These are phyloP conservation scores for Diospyros kaki DNA, from an alignment of 148 eudicot genomes.

Conservation along the genomic window DNA sequence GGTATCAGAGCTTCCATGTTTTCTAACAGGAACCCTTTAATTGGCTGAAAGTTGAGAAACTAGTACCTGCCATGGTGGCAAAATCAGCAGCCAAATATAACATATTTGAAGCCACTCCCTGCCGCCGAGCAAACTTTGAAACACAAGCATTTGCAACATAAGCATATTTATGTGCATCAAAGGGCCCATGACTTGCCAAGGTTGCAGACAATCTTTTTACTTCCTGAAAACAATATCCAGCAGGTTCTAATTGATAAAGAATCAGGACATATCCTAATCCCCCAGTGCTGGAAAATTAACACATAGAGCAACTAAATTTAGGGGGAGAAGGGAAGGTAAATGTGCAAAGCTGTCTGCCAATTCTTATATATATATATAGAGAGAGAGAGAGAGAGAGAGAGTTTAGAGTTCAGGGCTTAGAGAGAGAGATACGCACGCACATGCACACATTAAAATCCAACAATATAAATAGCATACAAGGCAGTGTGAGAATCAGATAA, in stretches of 20 bases:
- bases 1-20: too few relatives aligned
- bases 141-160: slow-evolving; percentile 76
- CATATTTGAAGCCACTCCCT: slow-evolving; percentile 70
- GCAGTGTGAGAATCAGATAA: background rate
- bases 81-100: slow-evolving; percentile 51
- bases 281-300: background rate
- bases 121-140: slow-evolving; percentile 66
- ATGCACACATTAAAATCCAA: background rate
- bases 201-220: slow-evolving; percentile 32
- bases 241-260: slow-evolving; percentile 4
- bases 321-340: slow-evolving; percentile 5
- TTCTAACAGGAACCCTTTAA: background rate
- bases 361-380: background rate
- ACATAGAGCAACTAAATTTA: background rate
- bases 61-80: slow-evolving; percentile 49
- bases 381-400: background rate
- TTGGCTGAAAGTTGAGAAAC: slow-evolving; percentile 5
- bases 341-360: background rate
- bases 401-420: too few relatives aligned
- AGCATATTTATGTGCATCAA: slow-evolving; percentile 58
- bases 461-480: background rate
- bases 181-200: slow-evolving; percentile 52
- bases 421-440: background rate
- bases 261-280: slow-evolving; percentile 4
- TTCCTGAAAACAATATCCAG: slow-evolving; percentile 36